Evolutionary conservation across 2,329 filamentous ascomycete genomes (phyloP).

Genomic region (Scolecobasidium constrictum): DNA sequence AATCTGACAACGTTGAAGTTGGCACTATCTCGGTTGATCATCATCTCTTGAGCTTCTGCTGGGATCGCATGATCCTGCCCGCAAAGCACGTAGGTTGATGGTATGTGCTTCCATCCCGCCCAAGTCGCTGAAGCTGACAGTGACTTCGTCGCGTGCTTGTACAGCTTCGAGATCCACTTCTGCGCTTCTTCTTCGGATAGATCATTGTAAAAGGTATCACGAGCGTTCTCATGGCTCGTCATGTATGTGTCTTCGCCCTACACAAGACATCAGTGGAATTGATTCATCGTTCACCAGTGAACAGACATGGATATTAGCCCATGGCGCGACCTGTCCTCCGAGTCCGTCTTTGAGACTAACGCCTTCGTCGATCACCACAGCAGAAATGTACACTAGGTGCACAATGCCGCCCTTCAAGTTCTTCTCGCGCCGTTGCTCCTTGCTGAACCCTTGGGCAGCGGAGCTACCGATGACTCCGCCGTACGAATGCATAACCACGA

Average conservation of each 20-base stretch:
- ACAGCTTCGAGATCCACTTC: conserved; percentile 31
- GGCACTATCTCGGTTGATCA: neutral
- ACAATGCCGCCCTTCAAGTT: conserved; percentile 23
- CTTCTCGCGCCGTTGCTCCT: conserved; percentile 16
- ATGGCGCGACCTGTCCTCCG: neutral
- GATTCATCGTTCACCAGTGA: no score
- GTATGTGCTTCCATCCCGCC: conserved; percentile 4
- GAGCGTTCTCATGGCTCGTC: neutral
- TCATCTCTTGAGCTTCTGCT: neutral
- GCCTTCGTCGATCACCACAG: conserved; percentile 1
- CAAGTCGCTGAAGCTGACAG: neutral
- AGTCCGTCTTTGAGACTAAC: neutral
- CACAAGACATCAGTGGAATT: neutral
- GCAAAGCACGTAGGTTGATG: conserved; percentile 5
- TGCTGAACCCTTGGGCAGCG: conserved; percentile 18
- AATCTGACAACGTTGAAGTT: neutral
- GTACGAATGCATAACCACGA: conserved; percentile 25
- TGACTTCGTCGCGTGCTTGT: conserved; percentile 30
- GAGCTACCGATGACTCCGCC: conserved; percentile 22
- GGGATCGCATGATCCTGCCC: conserved; percentile 4
- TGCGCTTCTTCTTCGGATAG: conserved; percentile 32
- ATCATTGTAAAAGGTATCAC: conserved; percentile 41
- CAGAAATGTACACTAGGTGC: conserved; percentile 15
- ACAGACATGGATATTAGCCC: neutral
- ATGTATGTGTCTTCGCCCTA: conserved; percentile 1